Percentiles rank a stretch among this genome's conserved stretches.
phyloP scores from a whole-genome alignment of 306 rosid genomes.

The Vigna angularis region DNA sequence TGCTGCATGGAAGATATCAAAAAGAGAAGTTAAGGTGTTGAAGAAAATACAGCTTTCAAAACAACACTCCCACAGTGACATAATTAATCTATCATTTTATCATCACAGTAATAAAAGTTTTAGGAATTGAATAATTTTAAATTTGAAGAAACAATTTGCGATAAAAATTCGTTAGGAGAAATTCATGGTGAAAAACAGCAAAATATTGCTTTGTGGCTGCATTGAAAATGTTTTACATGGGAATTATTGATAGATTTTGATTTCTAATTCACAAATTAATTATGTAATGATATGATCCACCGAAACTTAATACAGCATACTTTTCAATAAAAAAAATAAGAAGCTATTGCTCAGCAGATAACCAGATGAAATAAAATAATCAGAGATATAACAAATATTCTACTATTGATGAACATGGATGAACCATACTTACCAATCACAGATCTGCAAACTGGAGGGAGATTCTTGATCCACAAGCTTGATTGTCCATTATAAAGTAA shows the following conservation, averaged over 20 bases:
- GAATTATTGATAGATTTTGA: conserved; percentile 20
- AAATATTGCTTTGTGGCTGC: conserved; percentile 9
- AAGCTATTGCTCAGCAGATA: conserved; percentile 2
- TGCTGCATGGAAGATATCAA: not conserved
- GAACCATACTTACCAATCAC: conserved; percentile 67
- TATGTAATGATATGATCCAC: conserved; percentile 19
- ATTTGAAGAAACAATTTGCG: conserved; percentile 8
- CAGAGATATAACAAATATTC: conserved; percentile 13
- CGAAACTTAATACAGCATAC: not conserved
- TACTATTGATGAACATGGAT: conserved; percentile 21
- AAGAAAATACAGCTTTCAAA: conserved; percentile 24
- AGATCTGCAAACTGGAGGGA: conserved; percentile 74
- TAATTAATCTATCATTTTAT: conserved; percentile 20
- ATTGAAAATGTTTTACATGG: conserved; percentile 8
- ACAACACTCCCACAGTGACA: conserved; percentile 23
- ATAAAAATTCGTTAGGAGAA: conserved; percentile 28
- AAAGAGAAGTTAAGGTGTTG: conserved; percentile 10
- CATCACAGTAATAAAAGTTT: conserved; percentile 17
- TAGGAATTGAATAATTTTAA: conserved; percentile 15
- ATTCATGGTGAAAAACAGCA: conserved; percentile 20
- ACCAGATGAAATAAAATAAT: conserved; percentile 16
- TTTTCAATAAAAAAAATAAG: not conserved
- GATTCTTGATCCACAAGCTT: conserved; percentile 62
- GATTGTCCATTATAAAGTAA: conserved; percentile 60
- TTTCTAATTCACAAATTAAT: conserved; percentile 12